Conservation (phyloP, 202 grass and related monocot genomes). For the Saccharum hybrid region DNA sequence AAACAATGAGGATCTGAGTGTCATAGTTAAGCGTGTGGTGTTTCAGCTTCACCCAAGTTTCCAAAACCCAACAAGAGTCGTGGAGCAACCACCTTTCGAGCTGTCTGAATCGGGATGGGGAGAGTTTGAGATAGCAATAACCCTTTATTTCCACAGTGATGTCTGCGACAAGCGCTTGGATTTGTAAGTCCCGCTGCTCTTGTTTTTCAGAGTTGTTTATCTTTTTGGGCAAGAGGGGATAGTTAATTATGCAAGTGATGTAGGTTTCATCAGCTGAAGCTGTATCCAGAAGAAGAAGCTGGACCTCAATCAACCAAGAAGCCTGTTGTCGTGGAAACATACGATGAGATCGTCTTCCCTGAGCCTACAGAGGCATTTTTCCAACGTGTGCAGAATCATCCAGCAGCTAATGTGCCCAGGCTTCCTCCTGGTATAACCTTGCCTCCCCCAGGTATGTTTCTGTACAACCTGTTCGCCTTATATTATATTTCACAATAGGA, state of each 20-base stretch:
- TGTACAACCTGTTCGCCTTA: not conserved
- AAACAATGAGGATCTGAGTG: conserved; percentile 84
- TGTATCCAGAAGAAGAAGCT: conserved; percentile 82
- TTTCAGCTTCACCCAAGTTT: conserved; percentile 99
- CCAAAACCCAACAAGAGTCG: conserved; percentile 80
- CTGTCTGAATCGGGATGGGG: conserved; percentile 95
- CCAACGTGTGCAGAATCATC: conserved; percentile 83
- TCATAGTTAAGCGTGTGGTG: conserved; percentile 79
- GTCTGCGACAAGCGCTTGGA: conserved; percentile 86
- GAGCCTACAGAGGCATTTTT: conserved; percentile 86
- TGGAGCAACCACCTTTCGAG: conserved; percentile 84
- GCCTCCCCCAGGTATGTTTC: conserved; percentile 61
- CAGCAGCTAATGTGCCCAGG: conserved; percentile 87
- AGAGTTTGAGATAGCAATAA: conserved; percentile 94
- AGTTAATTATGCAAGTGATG: not conserved
- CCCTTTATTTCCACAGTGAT: conserved; percentile 86
- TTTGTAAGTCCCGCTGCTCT: conserved; percentile 53
- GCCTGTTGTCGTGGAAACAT: conserved; percentile 83
- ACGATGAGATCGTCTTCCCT: conserved; percentile 82
- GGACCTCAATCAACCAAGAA: conserved; percentile 78
- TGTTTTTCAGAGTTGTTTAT: not conserved
- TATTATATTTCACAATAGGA: conserved; percentile 1
- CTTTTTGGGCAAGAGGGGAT: not conserved
- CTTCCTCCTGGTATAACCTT: conserved; percentile 76
- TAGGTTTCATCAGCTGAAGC: conserved; percentile 89